Percentiles rank a stretch among this genome's conserved stretches.
Evolutionary conservation across 371 early-diverging fungal species (phyloP).

Genomic region (Apophysomyces trapeziformis): DNA sequence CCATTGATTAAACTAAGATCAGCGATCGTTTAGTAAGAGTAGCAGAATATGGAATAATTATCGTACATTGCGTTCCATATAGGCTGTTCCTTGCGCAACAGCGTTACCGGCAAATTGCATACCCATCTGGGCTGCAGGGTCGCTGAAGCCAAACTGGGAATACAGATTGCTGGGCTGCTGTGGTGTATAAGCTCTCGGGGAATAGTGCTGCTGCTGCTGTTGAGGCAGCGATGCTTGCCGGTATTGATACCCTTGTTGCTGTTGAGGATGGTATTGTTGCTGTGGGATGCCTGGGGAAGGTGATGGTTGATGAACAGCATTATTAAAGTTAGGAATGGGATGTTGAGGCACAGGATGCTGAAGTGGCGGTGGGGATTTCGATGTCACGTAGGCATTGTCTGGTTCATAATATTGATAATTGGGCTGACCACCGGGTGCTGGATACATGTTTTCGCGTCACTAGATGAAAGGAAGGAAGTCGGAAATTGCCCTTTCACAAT

Average conservation of each 20-base stretch:
- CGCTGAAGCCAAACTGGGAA: slow-evolving; percentile 61
- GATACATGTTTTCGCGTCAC: slow-evolving; percentile 25
- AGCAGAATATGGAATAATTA: neutral
- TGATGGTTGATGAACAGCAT: slow-evolving; percentile 48
- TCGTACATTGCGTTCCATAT: slow-evolving; percentile 91
- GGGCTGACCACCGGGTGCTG: slow-evolving; percentile 21
- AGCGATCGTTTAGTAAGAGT: neutral
- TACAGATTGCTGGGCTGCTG: slow-evolving; percentile 45
- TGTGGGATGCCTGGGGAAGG: slow-evolving; percentile 54
- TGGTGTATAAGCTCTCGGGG: slow-evolving; percentile 48
- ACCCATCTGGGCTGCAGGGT: slow-evolving; percentile 92
- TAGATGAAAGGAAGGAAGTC: slow-evolving; percentile 8
- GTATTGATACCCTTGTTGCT: slow-evolving; percentile 44
- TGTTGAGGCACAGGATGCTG: slow-evolving; percentile 74
- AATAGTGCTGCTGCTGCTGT: slow-evolving; percentile 32
- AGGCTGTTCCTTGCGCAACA: slow-evolving; percentile 85
- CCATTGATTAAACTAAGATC: slow-evolving; percentile 76
- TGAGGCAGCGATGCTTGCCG: slow-evolving; percentile 42
- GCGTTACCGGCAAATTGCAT: slow-evolving; percentile 95
- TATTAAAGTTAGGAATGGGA: slow-evolving; percentile 66
- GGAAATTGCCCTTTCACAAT: neutral
- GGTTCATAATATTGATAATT: slow-evolving; percentile 28
- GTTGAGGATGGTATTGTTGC: slow-evolving; percentile 39
- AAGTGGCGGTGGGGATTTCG: slow-evolving; percentile 70
- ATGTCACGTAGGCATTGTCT: slow-evolving; percentile 26